These are phyloP conservation scores for Fusarium beomiforme DNA, from an alignment of 2,329 filamentous ascomycete genomes.

Conservation along the genomic window DNA sequence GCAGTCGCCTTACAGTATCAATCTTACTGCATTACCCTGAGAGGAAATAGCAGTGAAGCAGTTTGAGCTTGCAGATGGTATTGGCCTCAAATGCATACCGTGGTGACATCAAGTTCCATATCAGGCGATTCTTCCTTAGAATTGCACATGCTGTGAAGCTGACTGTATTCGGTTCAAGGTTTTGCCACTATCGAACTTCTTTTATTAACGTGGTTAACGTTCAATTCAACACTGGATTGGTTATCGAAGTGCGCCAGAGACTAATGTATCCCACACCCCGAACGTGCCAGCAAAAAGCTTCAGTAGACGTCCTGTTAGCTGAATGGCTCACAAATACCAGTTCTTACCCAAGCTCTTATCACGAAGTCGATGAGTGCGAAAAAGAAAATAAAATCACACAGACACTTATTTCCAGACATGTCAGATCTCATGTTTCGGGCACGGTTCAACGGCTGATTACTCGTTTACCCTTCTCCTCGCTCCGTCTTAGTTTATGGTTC, in stretches of 20 bases:
- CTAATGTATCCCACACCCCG: slow-evolving; percentile 26
- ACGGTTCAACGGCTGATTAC: background rate
- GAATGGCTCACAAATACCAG: background rate
- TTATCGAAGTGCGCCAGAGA: slow-evolving; percentile 13
- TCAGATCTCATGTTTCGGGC: slow-evolving; percentile 9
- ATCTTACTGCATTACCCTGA: background rate
- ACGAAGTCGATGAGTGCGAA: background rate
- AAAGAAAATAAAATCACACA: background rate
- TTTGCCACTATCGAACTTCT: slow-evolving; percentile 3
- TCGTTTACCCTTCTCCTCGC: background rate
- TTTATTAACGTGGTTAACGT: background rate
- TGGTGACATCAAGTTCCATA: slow-evolving; percentile 6
- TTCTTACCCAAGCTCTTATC: background rate
- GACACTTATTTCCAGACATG: background rate
- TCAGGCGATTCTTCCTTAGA: background rate
- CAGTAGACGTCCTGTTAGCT: background rate
- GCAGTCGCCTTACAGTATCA: slow-evolving; percentile 7
- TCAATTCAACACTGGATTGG: slow-evolving; percentile 6
- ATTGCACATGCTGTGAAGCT: slow-evolving; percentile 6
- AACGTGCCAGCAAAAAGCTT: slow-evolving; percentile 24
- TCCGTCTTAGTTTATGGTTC: background rate
- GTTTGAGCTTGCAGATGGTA: background rate
- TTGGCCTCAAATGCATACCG: background rate
- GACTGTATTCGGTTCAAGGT: background rate
- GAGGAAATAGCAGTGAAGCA: background rate